Conservation (phyloP, 2,329 filamentous ascomycete genomes). For the Periconia sp. region DNA sequence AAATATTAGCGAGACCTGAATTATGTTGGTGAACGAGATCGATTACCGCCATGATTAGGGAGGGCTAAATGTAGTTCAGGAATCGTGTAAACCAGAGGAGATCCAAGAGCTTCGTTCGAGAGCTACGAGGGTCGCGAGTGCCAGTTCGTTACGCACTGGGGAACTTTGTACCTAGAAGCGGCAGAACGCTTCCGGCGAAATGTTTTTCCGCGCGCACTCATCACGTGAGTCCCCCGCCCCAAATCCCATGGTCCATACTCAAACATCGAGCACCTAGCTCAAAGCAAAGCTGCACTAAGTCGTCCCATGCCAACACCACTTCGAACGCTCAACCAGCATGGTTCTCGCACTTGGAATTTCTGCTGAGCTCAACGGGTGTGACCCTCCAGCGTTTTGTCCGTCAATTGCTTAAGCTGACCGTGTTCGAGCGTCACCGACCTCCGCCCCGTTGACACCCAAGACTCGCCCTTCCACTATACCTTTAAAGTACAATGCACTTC, state of each 20-base stretch:
- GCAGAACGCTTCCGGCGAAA: conserved; percentile 3
- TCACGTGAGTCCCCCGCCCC: too few species aligned
- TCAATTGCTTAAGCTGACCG: background rate
- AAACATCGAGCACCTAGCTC: conserved; percentile 3
- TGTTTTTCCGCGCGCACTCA: conserved; percentile 8
- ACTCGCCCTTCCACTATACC: conserved; percentile 91
- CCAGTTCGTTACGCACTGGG: conserved; percentile 1
- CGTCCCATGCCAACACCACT: background rate
- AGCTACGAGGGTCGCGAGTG: too few species aligned
- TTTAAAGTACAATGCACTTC: conserved; percentile 99
- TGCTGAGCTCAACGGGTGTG: conserved; percentile 45
- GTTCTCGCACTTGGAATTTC: conserved; percentile 48
- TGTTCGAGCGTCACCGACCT: conserved; percentile 83
- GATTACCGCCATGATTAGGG: conserved; percentile 50
- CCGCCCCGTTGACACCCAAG: conserved; percentile 79
- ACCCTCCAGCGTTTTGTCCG: background rate
- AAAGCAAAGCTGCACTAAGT: background rate
- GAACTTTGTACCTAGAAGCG: background rate
- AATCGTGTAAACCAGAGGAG: too few species aligned
- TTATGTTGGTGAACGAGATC: background rate
- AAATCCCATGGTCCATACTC: too few species aligned
- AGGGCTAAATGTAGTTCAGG: too few species aligned
- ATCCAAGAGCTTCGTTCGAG: too few species aligned
- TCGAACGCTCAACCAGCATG: conserved; percentile 20
- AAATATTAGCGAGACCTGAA: too few species aligned